Conservation (phyloP, 2,329 filamentous ascomycete genomes). For the Hypomyces perniciosus region DNA sequence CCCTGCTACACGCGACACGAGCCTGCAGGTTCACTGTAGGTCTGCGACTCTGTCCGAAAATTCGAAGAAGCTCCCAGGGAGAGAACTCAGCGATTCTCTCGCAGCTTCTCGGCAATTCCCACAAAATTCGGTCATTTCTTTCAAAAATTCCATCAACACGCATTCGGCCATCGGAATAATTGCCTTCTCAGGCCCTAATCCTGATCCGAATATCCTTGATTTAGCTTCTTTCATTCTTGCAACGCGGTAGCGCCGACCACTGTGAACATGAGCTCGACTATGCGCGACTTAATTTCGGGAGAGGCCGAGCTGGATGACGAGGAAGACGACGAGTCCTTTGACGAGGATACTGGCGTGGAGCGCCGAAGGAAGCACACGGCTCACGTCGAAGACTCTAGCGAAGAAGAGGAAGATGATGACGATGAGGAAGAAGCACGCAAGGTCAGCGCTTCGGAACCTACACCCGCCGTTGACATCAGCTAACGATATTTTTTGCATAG, state of each 20-base stretch:
- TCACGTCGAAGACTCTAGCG: constrained; percentile 72
- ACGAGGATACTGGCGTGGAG: constrained; percentile 65
- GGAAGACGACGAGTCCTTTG: constrained; percentile 76
- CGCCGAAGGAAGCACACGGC: constrained; percentile 35
- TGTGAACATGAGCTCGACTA: constrained; percentile 53
- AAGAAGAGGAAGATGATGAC: constrained; percentile 88
- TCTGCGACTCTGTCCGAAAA: constrained; percentile 11
- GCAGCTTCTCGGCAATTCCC: not conserved
- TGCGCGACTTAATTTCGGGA: constrained; percentile 74
- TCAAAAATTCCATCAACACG: not conserved
- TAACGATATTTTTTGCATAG: constrained; percentile 37
- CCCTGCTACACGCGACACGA: constrained; percentile 15
- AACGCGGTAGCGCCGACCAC: constrained; percentile 9
- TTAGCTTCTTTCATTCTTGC: constrained; percentile 2
- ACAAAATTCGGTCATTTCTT: not conserved
- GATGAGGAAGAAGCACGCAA: constrained; percentile 78
- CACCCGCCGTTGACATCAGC: not conserved
- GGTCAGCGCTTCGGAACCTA: constrained; percentile 40
- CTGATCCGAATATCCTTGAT: constrained; percentile 5
- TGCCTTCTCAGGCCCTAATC: constrained; percentile 6
- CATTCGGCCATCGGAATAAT: not conserved
- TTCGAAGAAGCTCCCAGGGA: constrained; percentile 8
- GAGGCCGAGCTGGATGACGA: constrained; percentile 83
- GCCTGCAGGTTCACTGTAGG: constrained; percentile 8
- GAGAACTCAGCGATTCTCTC: constrained; percentile 7